Evolutionary conservation across 352 stramenopile genomes (phyloP).

Genomic region (Phytopythium ostracodes): DNA sequence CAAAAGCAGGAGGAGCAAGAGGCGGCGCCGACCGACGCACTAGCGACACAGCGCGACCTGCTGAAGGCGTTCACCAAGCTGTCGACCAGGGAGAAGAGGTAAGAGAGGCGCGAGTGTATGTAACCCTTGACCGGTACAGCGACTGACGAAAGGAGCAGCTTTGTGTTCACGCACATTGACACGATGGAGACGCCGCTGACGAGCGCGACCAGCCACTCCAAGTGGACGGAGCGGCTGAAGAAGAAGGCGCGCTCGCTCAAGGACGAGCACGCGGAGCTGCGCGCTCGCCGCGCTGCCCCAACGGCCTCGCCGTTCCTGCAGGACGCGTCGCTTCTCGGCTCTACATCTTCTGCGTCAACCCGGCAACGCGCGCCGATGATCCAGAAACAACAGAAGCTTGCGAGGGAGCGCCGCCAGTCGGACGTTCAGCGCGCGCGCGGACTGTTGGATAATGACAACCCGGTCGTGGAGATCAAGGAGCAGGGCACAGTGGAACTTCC

Average conservation of each 20-base stretch:
- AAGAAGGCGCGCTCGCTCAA: constrained; percentile 59
- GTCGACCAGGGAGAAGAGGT: constrained; percentile 54
- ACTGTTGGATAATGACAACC: constrained; percentile 12
- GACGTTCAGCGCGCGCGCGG: constrained; percentile 49
- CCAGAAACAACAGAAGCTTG: constrained; percentile 54
- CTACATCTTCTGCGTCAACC: not conserved
- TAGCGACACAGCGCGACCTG: constrained; percentile 22
- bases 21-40: constrained; percentile 4
- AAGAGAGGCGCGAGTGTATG: not conserved
- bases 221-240: constrained; percentile 67
- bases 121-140: not conserved
- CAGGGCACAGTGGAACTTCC: constrained; percentile 53
- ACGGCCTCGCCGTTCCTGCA: constrained; percentile 20
- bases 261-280: constrained; percentile 43
- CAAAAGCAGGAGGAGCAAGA: constrained; percentile 13
- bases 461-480: constrained; percentile 48
- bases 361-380: constrained; percentile 13
- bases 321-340: not conserved
- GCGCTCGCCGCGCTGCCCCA: constrained; percentile 5
- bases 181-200: constrained; percentile 62
- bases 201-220: constrained; percentile 25
- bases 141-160: constrained; percentile 16
- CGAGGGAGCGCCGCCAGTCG: constrained; percentile 48
- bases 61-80: constrained; percentile 59
- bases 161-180: constrained; percentile 84